A percentile compares a stretch with the other conserved stretches of the same genome.
Evolutionary conservation across 805 yeast species (phyloP).

Genomic region (Sugiyamaella smithiae): DNA sequence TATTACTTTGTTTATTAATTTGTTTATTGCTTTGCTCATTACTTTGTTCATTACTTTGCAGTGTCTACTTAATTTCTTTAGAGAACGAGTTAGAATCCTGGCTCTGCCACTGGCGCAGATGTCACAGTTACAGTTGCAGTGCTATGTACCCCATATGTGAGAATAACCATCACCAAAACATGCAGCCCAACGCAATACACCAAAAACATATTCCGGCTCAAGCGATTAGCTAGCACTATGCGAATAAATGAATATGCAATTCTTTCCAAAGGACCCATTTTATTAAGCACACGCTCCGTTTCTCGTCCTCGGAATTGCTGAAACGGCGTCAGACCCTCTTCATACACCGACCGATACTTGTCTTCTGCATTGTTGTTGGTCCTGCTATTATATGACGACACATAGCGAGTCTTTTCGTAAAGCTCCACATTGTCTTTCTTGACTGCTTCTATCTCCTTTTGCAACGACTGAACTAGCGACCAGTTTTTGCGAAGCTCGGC

Average conservation of each 20-base stretch:
- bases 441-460: conserved; percentile 59
- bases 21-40: too few relatives aligned
- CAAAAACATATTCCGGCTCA: conserved; percentile 69
- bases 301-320: conserved; percentile 78
- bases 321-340: conserved; percentile 76
- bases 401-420: conserved; percentile 59
- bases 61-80: too few relatives aligned
- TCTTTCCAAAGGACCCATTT: conserved; percentile 74
- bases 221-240: conserved; percentile 68
- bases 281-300: conserved; percentile 67
- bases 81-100: too few relatives aligned
- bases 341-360: conserved; percentile 62
- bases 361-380: conserved; percentile 40
- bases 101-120: background rate
- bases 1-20: too few relatives aligned
- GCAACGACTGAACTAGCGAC: conserved; percentile 54
- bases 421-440: conserved; percentile 74
- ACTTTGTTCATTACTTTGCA: too few relatives aligned
- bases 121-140: conserved; percentile 1
- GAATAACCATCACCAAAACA: conserved; percentile 60
- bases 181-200: conserved; percentile 75
- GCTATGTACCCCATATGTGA: conserved; percentile 15
- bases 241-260: conserved; percentile 70
- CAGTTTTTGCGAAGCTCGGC: conserved; percentile 66
- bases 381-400: conserved; percentile 24